Evolutionary conservation across 305 asterid species (phyloP).

Genomic region (Fraxinus ornus): DNA sequence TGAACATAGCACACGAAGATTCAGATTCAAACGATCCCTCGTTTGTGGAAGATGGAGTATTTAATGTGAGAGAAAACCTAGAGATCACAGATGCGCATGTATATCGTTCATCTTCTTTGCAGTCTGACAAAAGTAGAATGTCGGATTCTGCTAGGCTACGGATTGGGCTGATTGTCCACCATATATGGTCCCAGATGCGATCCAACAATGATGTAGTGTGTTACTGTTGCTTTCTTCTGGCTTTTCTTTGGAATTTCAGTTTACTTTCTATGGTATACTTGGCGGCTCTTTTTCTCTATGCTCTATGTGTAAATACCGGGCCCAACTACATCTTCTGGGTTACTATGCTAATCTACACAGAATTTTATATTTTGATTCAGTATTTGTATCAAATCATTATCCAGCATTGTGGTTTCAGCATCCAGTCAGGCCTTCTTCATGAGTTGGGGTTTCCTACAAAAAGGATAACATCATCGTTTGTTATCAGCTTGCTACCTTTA

Average conservation of each 20-base stretch:
- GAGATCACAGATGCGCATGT: slow-evolving; percentile 30
- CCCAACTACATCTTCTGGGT: slow-evolving; percentile 93
- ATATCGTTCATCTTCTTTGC: slow-evolving; percentile 61
- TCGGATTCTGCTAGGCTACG: slow-evolving; percentile 74
- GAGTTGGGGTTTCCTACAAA: slow-evolving; percentile 83
- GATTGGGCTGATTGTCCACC: slow-evolving; percentile 70
- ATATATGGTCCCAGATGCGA: slow-evolving; percentile 87
- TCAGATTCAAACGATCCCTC: slow-evolving; percentile 63
- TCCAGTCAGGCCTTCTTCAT: slow-evolving; percentile 63
- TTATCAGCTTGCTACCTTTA: slow-evolving; percentile 78
- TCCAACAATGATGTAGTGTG: slow-evolving; percentile 92
- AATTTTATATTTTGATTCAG: slow-evolving; percentile 73
- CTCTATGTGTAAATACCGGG: slow-evolving; percentile 92
- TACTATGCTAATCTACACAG: slow-evolving; percentile 85
- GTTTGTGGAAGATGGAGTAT: slow-evolving; percentile 41
- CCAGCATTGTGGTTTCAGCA: slow-evolving; percentile 93
- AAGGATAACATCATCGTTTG: slow-evolving; percentile 80
- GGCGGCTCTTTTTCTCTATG: slow-evolving; percentile 84
- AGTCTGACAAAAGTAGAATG: slow-evolving; percentile 68
- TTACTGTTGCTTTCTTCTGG: slow-evolving; percentile 84
- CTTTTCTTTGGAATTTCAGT: slow-evolving; percentile 96
- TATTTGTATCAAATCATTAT: slow-evolving; percentile 85
- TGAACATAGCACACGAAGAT: slow-evolving; percentile 77
- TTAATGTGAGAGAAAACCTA: slow-evolving; percentile 33
- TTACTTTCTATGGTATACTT: slow-evolving; percentile 92